Conservation (phyloP, 306 rosid species). For the Corylus heterophylla region DNA sequence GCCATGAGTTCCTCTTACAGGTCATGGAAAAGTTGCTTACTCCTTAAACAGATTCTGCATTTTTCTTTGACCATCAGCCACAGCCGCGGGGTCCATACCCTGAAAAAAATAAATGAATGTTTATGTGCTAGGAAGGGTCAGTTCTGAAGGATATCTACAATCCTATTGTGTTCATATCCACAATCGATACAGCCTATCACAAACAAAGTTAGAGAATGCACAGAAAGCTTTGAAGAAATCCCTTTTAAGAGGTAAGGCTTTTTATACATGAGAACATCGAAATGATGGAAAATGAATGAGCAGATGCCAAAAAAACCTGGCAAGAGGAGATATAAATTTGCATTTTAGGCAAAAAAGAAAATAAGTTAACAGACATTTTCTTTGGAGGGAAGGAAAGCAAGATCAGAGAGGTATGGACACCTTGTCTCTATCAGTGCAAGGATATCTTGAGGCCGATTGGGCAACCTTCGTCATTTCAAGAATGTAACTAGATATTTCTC, state of each 20-base stretch:
- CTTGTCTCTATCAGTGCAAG: neutral
- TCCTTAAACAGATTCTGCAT: conserved; percentile 41
- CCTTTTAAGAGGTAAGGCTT: too few species aligned
- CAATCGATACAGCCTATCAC: neutral
- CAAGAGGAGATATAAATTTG: too few species aligned
- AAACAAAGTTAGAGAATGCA: neutral
- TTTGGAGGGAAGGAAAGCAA: too few species aligned
- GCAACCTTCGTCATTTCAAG: neutral
- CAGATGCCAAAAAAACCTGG: too few species aligned
- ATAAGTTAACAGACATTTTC: too few species aligned
- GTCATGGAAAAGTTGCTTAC: conserved; percentile 33
- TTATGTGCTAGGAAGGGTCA: neutral
- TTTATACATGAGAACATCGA: too few species aligned
- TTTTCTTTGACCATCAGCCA: conserved; percentile 42
- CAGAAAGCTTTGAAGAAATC: too few species aligned
- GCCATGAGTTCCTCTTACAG: neutral
- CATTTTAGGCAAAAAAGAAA: too few species aligned
- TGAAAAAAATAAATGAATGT: conserved; percentile 13
- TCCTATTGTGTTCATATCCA: neutral
- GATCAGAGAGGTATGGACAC: too few species aligned
- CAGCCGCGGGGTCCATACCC: conserved; percentile 47
- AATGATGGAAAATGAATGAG: too few species aligned
- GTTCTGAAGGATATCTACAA: neutral
- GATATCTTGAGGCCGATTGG: neutral
- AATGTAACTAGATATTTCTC: neutral